Evolutionary conservation across 352 stramenopile species (phyloP).

Genomic region (Phytophthora macrochlamydospora): DNA sequence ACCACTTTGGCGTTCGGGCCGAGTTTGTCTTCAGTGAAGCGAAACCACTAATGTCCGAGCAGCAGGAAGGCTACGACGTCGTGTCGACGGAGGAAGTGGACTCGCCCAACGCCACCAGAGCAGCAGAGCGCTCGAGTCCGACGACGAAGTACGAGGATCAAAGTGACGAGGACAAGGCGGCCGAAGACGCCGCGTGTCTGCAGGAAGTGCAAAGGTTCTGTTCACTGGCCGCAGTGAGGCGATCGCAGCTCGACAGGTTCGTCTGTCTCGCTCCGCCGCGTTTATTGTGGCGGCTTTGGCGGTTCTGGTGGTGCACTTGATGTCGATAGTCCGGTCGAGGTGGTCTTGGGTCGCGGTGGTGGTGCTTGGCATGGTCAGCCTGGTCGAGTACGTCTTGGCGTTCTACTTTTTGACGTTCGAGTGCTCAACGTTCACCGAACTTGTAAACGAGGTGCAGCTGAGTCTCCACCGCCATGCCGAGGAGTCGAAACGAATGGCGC

Average conservation of each 20-base stretch:
- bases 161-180: constrained; percentile 28
- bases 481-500: constrained; percentile 11
- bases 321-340: constrained; percentile 35
- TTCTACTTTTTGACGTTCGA: constrained; percentile 86
- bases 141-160: constrained; percentile 49
- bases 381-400: constrained; percentile 72
- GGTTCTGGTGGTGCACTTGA: constrained; percentile 36
- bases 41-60: constrained; percentile 40
- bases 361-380: constrained; percentile 37
- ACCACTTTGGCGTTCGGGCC: constrained; percentile 80
- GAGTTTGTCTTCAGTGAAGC: constrained; percentile 60
- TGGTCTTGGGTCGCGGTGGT: constrained; percentile 44
- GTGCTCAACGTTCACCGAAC: constrained; percentile 81
- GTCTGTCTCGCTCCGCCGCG: constrained; percentile 41
- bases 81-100: constrained; percentile 26
- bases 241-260: constrained; percentile 38
- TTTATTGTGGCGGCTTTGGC: constrained; percentile 38
- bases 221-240: constrained; percentile 46
- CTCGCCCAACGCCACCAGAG: constrained; percentile 10
- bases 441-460: constrained; percentile 70
- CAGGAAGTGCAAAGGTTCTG: constrained; percentile 52
- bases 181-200: constrained; percentile 35
- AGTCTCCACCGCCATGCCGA: constrained; percentile 46
- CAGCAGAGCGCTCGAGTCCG: constrained; percentile 22
- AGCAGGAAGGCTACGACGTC: constrained; percentile 30